Evolutionary conservation across 2,329 filamentous ascomycete genomes (phyloP).

Genomic region (Diaporthe amygdali): DNA sequence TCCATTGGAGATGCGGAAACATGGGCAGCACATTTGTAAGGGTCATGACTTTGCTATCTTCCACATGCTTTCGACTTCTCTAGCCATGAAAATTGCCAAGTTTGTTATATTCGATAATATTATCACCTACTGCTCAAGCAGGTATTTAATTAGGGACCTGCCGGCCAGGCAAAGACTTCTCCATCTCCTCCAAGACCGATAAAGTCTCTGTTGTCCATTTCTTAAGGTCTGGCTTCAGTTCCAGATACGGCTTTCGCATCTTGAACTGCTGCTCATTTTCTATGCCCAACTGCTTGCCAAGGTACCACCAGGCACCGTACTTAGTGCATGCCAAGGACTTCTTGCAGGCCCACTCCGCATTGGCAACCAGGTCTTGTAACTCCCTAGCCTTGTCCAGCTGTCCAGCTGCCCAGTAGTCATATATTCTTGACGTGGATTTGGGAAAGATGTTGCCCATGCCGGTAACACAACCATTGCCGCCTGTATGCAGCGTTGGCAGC

Average conservation of each 20-base stretch:
- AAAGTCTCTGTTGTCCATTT: slow-evolving; percentile 49
- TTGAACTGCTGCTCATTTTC: slow-evolving; percentile 40
- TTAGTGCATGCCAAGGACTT: slow-evolving; percentile 54
- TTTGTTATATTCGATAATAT: too few species aligned
- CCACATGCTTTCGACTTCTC: neutral
- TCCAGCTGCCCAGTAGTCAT: slow-evolving; percentile 45
- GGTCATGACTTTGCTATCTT: too few species aligned
- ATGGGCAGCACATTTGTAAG: too few species aligned
- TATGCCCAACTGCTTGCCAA: slow-evolving; percentile 44
- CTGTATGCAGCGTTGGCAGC: slow-evolving; percentile 43
- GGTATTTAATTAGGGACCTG: neutral
- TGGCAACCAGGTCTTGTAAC: slow-evolving; percentile 48
- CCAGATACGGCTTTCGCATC: slow-evolving; percentile 49
- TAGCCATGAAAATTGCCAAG: neutral
- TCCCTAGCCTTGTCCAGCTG: slow-evolving; percentile 41
- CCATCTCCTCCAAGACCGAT: slow-evolving; percentile 38
- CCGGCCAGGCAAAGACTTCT: slow-evolving; percentile 30
- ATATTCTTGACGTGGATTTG: slow-evolving; percentile 44
- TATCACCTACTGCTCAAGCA: neutral
- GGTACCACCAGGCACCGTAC: slow-evolving; percentile 44
- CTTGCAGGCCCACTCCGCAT: slow-evolving; percentile 56
- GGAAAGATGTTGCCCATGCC: slow-evolving; percentile 55
- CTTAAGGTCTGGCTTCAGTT: slow-evolving; percentile 41
- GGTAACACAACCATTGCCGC: slow-evolving; percentile 48
- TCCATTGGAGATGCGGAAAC: too few species aligned